These are phyloP conservation scores for Epichloe aotearoae DNA, from an alignment of 2,329 filamentous ascomycete species.

Conservation along the genomic window DNA sequence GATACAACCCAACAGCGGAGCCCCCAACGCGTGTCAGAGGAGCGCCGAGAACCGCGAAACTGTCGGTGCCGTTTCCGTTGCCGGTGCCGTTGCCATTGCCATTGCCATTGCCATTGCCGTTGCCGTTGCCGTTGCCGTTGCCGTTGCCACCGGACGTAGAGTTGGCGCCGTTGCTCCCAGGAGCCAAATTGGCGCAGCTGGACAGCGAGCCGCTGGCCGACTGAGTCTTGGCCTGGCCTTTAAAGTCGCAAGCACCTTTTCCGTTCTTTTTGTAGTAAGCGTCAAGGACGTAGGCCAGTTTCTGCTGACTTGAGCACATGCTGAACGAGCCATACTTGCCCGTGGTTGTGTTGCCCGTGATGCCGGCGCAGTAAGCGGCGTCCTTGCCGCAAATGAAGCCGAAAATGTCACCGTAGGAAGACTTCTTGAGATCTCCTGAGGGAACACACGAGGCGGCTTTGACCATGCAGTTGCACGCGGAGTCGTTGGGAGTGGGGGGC, in stretches of 20 bases:
- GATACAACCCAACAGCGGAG: constrained; percentile 35
- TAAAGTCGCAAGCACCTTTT: constrained; percentile 51
- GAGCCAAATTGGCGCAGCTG: constrained; percentile 46
- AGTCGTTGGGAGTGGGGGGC: constrained; percentile 72
- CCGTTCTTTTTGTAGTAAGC: constrained; percentile 53
- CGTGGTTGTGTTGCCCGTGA: constrained; percentile 36
- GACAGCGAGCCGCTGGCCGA: constrained; percentile 30
- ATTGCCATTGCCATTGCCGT: not conserved
- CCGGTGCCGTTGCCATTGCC: not conserved
- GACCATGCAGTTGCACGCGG: constrained; percentile 80
- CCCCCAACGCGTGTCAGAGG: constrained; percentile 28
- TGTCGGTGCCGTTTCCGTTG: constrained; percentile 11
- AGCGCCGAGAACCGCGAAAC: constrained; percentile 24
- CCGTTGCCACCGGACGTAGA: not conserved
- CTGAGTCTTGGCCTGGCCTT: constrained; percentile 48
- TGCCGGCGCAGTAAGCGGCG: constrained; percentile 48
- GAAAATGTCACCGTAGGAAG: constrained; percentile 60
- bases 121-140: not conserved
- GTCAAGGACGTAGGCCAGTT: constrained; percentile 64
- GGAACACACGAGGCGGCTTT: constrained; percentile 60
- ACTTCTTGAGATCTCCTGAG: constrained; percentile 38
- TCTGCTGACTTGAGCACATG: constrained; percentile 58
- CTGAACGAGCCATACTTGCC: constrained; percentile 56
- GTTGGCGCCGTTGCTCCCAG: constrained; percentile 33
- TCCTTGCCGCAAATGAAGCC: constrained; percentile 53